These are phyloP conservation scores for Linderniella brevidens DNA, from an alignment of 257 asterid genomes.

Conservation along the genomic window DNA sequence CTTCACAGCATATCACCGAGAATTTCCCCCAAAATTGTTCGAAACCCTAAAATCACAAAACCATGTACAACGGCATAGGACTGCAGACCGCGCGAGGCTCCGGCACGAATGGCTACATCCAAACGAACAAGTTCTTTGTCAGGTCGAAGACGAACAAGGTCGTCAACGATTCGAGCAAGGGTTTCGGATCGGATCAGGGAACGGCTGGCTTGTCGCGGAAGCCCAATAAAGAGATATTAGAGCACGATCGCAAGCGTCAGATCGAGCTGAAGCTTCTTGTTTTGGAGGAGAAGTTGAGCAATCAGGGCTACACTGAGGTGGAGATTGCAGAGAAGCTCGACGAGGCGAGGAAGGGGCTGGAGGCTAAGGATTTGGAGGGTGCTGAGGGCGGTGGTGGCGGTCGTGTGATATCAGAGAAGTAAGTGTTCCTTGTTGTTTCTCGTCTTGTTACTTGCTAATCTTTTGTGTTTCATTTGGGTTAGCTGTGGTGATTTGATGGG, in stretches of 20 bases:
- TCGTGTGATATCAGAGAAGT: constrained; percentile 24
- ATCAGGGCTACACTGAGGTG: constrained; percentile 61
- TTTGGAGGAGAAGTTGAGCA: constrained; percentile 56
- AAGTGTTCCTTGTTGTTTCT: constrained; percentile 5
- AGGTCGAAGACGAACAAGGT: constrained; percentile 39
- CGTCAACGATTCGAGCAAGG: constrained; percentile 31
- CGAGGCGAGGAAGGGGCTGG: constrained; percentile 45
- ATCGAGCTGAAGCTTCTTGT: constrained; percentile 62
- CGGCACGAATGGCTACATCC: constrained; percentile 84
- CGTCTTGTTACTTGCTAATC: not conserved
- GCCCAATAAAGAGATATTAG: constrained; percentile 57
- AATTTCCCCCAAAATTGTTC: too few relatives aligned
- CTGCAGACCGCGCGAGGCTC: constrained; percentile 83
- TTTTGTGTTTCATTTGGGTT: not conserved
- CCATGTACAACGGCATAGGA: constrained; percentile 90
- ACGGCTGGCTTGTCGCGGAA: constrained; percentile 48
- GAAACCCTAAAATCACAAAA: not conserved
- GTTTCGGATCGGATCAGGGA: constrained; percentile 55
- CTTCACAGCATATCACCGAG: too few relatives aligned
- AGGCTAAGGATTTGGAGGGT: constrained; percentile 36
- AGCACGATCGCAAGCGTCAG: constrained; percentile 92
- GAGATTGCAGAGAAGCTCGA: constrained; percentile 63
- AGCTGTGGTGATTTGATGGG: not conserved
- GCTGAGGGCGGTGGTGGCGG: constrained; percentile 17
- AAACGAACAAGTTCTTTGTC: constrained; percentile 58